Evolutionary conservation across 2,329 filamentous ascomycete species (phyloP).

Genomic region (Xylaria sp.): DNA sequence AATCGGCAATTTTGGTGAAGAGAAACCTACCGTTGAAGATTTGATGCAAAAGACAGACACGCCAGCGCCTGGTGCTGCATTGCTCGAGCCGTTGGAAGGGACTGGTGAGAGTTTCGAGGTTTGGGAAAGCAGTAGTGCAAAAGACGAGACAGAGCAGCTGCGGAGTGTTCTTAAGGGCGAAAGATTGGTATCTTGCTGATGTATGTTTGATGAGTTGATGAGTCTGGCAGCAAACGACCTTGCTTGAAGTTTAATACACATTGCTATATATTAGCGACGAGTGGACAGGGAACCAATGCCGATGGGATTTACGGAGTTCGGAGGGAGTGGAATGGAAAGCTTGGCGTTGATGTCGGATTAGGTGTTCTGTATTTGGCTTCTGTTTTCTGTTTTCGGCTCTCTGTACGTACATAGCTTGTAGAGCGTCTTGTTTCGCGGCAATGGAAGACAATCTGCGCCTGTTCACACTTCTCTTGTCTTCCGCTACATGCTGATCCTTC

Average conservation of each 20-base stretch:
- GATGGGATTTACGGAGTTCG: slow-evolving; percentile 23
- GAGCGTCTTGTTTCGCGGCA: slow-evolving; percentile 17
- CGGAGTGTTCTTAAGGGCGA: slow-evolving; percentile 33
- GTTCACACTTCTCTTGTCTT: background rate
- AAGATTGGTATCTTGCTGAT: background rate
- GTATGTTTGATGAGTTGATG: background rate
- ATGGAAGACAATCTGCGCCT: slow-evolving; percentile 18
- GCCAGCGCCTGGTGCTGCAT: slow-evolving; percentile 50
- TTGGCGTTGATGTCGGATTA: background rate
- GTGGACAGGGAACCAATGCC: background rate
- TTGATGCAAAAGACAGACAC: slow-evolving; percentile 47
- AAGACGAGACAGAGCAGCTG: slow-evolving; percentile 57
- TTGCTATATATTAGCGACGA: slow-evolving; percentile 16
- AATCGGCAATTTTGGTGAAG: slow-evolving; percentile 14
- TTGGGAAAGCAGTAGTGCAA: slow-evolving; percentile 72
- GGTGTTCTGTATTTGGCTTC: slow-evolving; percentile 4
- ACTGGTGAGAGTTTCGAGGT: slow-evolving; percentile 68
- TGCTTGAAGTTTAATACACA: slow-evolving; percentile 10
- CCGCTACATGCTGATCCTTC: background rate
- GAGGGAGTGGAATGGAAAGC: background rate
- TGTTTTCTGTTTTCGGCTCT: slow-evolving; percentile 14
- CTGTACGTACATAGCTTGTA: slow-evolving; percentile 28
- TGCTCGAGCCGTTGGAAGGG: slow-evolving; percentile 62
- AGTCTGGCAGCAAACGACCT: background rate
- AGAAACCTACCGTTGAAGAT: slow-evolving; percentile 42